Conservation (phyloP, 225 moss, liverwort and hornwort species). For the Polytrichum commune region DNA sequence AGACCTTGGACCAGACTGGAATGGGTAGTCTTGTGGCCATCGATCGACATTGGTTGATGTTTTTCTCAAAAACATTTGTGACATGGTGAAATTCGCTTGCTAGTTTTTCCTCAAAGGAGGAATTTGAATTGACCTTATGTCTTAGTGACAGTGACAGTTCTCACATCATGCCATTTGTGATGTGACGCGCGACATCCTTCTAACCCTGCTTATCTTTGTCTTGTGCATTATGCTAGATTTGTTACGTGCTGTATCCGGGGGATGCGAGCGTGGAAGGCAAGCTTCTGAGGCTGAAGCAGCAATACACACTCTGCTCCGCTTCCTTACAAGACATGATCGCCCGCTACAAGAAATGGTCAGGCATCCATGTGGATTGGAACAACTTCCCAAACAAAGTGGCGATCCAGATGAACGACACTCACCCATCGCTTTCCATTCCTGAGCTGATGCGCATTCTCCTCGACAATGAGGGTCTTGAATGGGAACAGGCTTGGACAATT, state of each 20-base stretch:
- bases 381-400: slow-evolving; percentile 84
- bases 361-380: slow-evolving; percentile 58
- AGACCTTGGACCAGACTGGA: too few relatives aligned
- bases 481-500: slow-evolving; percentile 88
- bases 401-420: slow-evolving; percentile 98
- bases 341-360: slow-evolving; percentile 85
- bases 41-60: too few relatives aligned
- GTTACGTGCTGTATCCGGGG: slow-evolving; percentile 93
- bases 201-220: neutral
- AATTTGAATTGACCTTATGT: too few relatives aligned
- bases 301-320: slow-evolving; percentile 93
- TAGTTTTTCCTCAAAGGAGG: too few relatives aligned
- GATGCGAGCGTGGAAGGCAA: slow-evolving; percentile 81
- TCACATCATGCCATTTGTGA: too few relatives aligned
- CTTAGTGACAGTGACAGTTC: too few relatives aligned
- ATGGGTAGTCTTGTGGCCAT: too few relatives aligned
- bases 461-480: slow-evolving; percentile 73
- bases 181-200: too few relatives aligned
- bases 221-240: slow-evolving; percentile 60
- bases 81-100: too few relatives aligned
- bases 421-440: slow-evolving; percentile 88
- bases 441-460: slow-evolving; percentile 82
- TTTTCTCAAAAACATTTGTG: too few relatives aligned
- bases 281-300: slow-evolving; percentile 81
- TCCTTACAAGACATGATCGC: slow-evolving; percentile 89